These are phyloP conservation scores for Venturia carpophila DNA, from an alignment of 2,329 filamentous ascomycete genomes.

Conservation along the genomic window DNA sequence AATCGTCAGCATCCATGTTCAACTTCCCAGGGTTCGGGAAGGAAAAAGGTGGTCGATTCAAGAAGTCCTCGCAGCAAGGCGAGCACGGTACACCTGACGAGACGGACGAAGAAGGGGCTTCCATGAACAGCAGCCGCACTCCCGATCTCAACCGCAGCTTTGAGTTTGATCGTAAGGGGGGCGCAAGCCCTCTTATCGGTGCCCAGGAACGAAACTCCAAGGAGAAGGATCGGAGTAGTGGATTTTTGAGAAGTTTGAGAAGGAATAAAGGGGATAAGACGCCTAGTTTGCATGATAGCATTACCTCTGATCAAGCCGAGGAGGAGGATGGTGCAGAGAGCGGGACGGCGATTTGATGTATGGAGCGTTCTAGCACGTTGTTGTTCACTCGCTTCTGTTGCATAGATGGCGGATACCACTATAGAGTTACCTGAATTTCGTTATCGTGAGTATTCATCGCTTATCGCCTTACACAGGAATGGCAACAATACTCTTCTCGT, in stretches of 20 bases:
- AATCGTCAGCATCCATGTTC: slow-evolving; percentile 41
- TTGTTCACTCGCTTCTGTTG: neutral
- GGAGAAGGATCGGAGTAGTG: slow-evolving; percentile 32
- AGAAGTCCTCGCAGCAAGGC: slow-evolving; percentile 22
- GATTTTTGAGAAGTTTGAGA: slow-evolving; percentile 38
- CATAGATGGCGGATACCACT: neutral
- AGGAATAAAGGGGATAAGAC: slow-evolving; percentile 32
- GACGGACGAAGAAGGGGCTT: slow-evolving; percentile 30
- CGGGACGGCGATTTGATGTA: slow-evolving; percentile 5
- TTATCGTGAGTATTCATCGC: too few relatives aligned
- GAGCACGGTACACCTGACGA: slow-evolving; percentile 33
- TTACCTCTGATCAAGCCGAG: slow-evolving; percentile 1
- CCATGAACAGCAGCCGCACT: slow-evolving; percentile 21
- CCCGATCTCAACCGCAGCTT: slow-evolving; percentile 23
- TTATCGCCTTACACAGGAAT: too few relatives aligned
- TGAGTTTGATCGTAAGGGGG: slow-evolving; percentile 22
- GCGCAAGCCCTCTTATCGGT: slow-evolving; percentile 30
- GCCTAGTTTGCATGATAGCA: slow-evolving; percentile 23
- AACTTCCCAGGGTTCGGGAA: slow-evolving; percentile 32
- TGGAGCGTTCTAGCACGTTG: neutral
- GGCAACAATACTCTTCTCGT: too few relatives aligned
- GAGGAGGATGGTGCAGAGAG: neutral
- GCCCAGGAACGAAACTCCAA: slow-evolving; percentile 21
- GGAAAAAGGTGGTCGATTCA: slow-evolving; percentile 24
- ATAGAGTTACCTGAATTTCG: too few relatives aligned